Base-by-base conservation (phyloP, 2,329 filamentous ascomycete genomes). In the Curvularia lunata region DNA sequence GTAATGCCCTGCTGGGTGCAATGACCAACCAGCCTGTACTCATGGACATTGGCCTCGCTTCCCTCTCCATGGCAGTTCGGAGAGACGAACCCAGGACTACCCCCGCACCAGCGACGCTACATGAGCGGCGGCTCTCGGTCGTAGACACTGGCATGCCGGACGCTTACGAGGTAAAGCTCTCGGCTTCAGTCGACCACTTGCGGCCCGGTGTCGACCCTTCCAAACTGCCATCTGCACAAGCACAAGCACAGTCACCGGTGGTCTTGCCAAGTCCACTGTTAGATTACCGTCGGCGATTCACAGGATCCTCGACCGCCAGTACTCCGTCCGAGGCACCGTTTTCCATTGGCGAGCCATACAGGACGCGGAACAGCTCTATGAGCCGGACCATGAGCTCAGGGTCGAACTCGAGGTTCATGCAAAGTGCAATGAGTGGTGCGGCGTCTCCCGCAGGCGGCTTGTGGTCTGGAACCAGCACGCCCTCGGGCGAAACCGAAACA, bases 1-100 rank as follows among this genome's bases (percentile, higher is more conserved):
- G 94, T 78, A 99, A 99, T 78, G 95, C 95, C 2, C 79, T 99
- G 43, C 93, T 99, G 61, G 92, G 94, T 12, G 92, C 92, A 25
- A 85, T 99, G 63, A 96, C 93, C 0, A 91, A 94, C 59, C 91
- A 97, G 70, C 94, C 95, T 0, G 92, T 96, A 0, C 83, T 99
- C 13, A 86, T 96, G 70, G 93, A 98, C 72, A 90, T 98, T 16
- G 89, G 89, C 27, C 91, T 96, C 78, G 91, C 94, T 0, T 97
- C 93, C 3, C 82, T 99, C 48, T 97, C 94, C 1, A 90, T 97
- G 88, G 94, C 94, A 10, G 70, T 74, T 2, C 66, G 65, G 18
- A 65, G 72, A 56, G 67, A 71, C 4, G 61, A 58, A 10, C 70
- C 70, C 4, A 71, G 70, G n/a, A 66, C 61, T 45, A 59, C 66